Conservation (phyloP, 805 yeast species). For the Saccharomycopsis oosterbeekiorum region DNA sequence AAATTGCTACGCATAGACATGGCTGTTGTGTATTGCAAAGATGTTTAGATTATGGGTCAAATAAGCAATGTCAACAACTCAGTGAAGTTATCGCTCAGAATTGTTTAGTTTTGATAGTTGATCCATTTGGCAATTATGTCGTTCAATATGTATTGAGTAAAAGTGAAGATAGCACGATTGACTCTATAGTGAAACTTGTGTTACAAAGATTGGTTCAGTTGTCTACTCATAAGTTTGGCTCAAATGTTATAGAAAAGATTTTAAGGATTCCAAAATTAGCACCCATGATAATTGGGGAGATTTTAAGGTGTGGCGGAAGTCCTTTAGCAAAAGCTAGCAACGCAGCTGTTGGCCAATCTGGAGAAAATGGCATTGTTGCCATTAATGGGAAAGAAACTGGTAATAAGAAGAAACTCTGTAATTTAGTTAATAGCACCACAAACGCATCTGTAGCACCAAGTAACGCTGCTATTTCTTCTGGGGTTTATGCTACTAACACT, state of each 20-base stretch:
- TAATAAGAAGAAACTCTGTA: neutral
- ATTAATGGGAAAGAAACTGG: neutral
- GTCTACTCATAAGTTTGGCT: slow-evolving; percentile 84
- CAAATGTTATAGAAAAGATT: slow-evolving; percentile 89
- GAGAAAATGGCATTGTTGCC: neutral
- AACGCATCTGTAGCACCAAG: neutral
- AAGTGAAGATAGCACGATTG: slow-evolving; percentile 26
- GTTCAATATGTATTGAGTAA: slow-evolving; percentile 78
- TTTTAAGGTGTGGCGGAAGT: slow-evolving; percentile 25
- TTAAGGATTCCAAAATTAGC: slow-evolving; percentile 40
- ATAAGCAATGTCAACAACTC: slow-evolving; percentile 56
- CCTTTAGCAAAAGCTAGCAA: slow-evolving; percentile 21
- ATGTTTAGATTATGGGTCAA: slow-evolving; percentile 82
- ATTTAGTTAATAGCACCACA: neutral
- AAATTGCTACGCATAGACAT: slow-evolving; percentile 89
- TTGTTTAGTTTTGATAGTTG: slow-evolving; percentile 64
- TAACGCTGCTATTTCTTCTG: neutral
- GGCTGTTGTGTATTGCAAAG: slow-evolving; percentile 97
- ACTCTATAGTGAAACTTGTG: slow-evolving; percentile 27
- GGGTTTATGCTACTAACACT: slow-evolving; percentile 22
- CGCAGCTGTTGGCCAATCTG: slow-evolving; percentile 20
- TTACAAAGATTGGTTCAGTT: slow-evolving; percentile 32
- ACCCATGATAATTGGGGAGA: slow-evolving; percentile 41
- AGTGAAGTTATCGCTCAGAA: slow-evolving; percentile 58
- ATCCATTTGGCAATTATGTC: slow-evolving; percentile 95